These are phyloP conservation scores for Orobanche coerulescens DNA, from an alignment of 257 asterid species.

Conservation along the genomic window DNA sequence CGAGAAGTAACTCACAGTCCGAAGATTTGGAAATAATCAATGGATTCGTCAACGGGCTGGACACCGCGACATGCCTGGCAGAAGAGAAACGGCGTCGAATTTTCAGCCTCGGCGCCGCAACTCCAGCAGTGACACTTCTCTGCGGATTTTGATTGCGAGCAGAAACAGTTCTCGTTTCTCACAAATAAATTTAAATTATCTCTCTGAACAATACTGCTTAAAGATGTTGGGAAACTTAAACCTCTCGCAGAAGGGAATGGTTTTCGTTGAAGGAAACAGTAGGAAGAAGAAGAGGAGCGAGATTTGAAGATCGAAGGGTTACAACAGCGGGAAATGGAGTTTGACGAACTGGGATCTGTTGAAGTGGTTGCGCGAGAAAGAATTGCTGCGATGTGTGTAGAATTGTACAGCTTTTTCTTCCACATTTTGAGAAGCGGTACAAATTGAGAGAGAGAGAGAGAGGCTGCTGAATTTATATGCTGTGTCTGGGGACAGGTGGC, in stretches of 20 bases:
- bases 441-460: conserved; percentile 7
- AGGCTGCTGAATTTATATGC: conserved; percentile 27
- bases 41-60: conserved; percentile 59
- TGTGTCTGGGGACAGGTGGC: conserved; percentile 8
- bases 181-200: conserved; percentile 1
- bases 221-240: conserved; percentile 18
- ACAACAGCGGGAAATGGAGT: conserved; percentile 9
- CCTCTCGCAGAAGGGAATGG: conserved; percentile 19
- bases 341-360: conserved; percentile 20
- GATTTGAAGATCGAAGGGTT: conserved; percentile 12
- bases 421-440: conserved; percentile 31
- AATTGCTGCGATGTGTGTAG: conserved; percentile 19
- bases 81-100: conserved; percentile 53
- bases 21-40: conserved; percentile 74
- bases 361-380: conserved; percentile 21
- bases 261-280: conserved; percentile 15
- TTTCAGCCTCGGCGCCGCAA: conserved; percentile 40
- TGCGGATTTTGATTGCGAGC: conserved; percentile 34
- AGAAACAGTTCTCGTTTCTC: conserved; percentile 24
- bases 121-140: conserved; percentile 56
- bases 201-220: conserved; percentile 14
- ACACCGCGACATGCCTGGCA: conserved; percentile 67
- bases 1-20: conserved; percentile 49
- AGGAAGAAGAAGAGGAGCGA: conserved; percentile 13
- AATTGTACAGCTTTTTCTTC: conserved; percentile 42